phyloP scores from a whole-genome alignment of 345 rosid genomes.

The Triadica sebifera region DNA sequence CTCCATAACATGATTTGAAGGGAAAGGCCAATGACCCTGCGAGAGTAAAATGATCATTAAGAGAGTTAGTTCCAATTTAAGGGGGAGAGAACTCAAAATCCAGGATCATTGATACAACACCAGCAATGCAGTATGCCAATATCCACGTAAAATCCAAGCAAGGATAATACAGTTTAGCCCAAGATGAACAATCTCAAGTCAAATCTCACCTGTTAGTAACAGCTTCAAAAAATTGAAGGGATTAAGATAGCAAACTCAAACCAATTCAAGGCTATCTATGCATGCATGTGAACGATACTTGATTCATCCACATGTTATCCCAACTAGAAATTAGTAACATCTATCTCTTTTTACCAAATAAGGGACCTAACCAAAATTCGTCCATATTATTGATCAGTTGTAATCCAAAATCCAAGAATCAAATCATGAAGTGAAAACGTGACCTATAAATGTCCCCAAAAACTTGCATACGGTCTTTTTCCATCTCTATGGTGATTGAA shows the following conservation, averaged over 20 bases:
- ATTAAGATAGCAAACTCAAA: background rate
- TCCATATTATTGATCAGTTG: background rate
- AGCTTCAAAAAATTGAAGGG: background rate
- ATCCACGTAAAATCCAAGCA: background rate
- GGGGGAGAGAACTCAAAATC: background rate
- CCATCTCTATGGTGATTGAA: background rate
- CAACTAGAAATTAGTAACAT: background rate
- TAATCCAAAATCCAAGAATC: background rate
- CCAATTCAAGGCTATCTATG: background rate
- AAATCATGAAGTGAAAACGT: background rate
- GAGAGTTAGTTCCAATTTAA: slow-evolving; percentile 2
- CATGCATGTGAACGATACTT: background rate
- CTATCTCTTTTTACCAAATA: background rate
- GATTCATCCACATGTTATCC: background rate
- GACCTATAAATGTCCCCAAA: background rate
- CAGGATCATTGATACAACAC: background rate
- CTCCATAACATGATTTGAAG: slow-evolving; percentile 77
- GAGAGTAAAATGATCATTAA: slow-evolving; percentile 17
- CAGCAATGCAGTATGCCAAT: background rate
- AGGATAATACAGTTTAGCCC: background rate
- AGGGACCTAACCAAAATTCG: background rate
- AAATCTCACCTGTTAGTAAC: background rate
- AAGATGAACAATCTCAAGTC: background rate
- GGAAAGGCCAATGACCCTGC: slow-evolving; percentile 93
- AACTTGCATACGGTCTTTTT: background rate